Conservation (phyloP, 305 asterid genomes). For the Stenogyne calaminthoides region DNA sequence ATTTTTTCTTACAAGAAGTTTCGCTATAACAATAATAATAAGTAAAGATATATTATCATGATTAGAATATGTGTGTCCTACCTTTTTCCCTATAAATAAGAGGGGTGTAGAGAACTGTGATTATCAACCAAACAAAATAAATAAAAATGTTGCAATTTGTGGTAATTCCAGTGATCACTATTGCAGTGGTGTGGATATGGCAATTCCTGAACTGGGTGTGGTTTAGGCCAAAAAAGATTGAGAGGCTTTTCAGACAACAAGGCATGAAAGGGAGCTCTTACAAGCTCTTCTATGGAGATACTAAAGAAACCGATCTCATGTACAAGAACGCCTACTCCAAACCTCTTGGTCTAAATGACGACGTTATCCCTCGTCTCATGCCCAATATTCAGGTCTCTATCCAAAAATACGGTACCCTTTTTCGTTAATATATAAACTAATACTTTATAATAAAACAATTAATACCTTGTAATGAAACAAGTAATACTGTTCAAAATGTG, state of each 20-base stretch:
- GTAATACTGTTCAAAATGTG: too few species aligned
- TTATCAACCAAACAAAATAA: neutral
- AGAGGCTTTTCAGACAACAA: slow-evolving; percentile 36
- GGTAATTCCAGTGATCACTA: neutral
- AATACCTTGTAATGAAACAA: too few species aligned
- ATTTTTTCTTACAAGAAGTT: too few species aligned
- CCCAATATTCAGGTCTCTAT: slow-evolving; percentile 31
- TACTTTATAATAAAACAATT: too few species aligned
- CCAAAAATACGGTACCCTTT: slow-evolving; percentile 9
- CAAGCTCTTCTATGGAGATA: slow-evolving; percentile 42
- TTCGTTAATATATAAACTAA: too few species aligned
- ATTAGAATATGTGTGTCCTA: too few species aligned
- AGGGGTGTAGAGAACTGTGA: neutral
- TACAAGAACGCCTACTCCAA: slow-evolving; percentile 31
- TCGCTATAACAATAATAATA: too few species aligned
- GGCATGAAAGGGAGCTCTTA: slow-evolving; percentile 51
- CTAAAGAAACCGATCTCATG: slow-evolving; percentile 31
- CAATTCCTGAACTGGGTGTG: slow-evolving; percentile 44
- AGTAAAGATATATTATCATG: too few species aligned
- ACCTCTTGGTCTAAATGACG: slow-evolving; percentile 34
- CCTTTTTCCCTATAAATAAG: neutral
- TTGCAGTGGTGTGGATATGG: slow-evolving; percentile 21
- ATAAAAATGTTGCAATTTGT: neutral
- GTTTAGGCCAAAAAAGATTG: slow-evolving; percentile 42
- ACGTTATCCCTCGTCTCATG: slow-evolving; percentile 34